These are phyloP conservation scores for Apostasia ramifera DNA, from an alignment of 106 monocot genomes.

Conservation along the genomic window DNA sequence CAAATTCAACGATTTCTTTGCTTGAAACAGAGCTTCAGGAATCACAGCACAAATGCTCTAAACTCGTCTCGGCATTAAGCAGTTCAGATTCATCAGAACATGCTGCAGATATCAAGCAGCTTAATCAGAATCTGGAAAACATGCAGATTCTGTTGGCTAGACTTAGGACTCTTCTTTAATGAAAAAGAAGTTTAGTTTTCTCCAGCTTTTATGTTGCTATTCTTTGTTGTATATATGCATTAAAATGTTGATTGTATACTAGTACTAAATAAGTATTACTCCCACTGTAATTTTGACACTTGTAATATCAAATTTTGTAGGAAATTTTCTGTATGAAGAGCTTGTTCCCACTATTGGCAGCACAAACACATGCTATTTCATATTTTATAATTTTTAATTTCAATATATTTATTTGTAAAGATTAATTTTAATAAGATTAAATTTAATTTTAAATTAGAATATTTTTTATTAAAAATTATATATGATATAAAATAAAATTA, in stretches of 20 bases:
- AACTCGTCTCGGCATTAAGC: constrained; percentile 45
- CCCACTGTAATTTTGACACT: too few relatives aligned
- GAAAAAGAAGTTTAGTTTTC: neutral
- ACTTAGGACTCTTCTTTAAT: constrained; percentile 41
- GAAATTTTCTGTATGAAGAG: too few relatives aligned
- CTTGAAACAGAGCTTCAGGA: constrained; percentile 60
- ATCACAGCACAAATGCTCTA: constrained; percentile 60
- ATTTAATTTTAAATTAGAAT: too few relatives aligned
- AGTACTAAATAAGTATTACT: constrained; percentile 4
- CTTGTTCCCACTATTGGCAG: too few relatives aligned
- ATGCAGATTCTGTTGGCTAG: constrained; percentile 66
- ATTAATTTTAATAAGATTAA: too few relatives aligned
- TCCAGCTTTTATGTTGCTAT: neutral
- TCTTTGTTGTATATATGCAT: constrained; percentile 32
- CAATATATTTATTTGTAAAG: too few relatives aligned
- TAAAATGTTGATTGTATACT: constrained; percentile 17
- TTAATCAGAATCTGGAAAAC: constrained; percentile 69
- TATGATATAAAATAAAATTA: too few relatives aligned
- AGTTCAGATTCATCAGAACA: constrained; percentile 24
- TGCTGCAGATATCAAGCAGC: constrained; percentile 45
- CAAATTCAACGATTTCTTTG: constrained; percentile 44
- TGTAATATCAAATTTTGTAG: too few relatives aligned
- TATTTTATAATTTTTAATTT: too few relatives aligned
- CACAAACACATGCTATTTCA: too few relatives aligned
- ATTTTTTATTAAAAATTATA: too few relatives aligned